A percentile compares a stretch with the other conserved stretches of the same genome.
phyloP scores from a whole-genome alignment of 2,329 filamentous ascomycete species.

The Pseudogymnoascus sp. region DNA sequence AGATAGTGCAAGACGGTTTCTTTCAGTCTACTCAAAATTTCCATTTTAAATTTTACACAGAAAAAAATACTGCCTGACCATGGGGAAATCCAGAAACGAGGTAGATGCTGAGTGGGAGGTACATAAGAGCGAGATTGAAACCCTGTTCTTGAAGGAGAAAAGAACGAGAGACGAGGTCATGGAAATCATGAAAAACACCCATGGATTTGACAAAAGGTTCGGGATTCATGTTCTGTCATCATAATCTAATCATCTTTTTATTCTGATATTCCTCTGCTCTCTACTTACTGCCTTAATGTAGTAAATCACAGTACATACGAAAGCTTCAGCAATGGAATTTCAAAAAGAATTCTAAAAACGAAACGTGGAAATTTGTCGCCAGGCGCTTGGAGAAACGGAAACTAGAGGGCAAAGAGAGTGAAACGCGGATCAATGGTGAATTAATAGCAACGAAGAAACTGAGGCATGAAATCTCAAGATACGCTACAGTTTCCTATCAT shows the following conservation, averaged over 20 bases:
- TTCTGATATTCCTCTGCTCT: background rate
- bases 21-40: background rate
- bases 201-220: background rate
- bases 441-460: conserved; percentile 12
- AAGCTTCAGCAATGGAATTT: conserved; percentile 15
- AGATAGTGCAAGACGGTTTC: background rate
- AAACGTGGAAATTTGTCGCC: conserved; percentile 14
- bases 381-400: conserved; percentile 14
- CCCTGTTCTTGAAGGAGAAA: conserved; percentile 12
- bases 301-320: conserved; percentile 16
- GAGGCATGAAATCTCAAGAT: conserved; percentile 13
- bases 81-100: conserved; percentile 13
- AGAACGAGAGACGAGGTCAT: conserved; percentile 10
- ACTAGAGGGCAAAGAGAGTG: conserved; percentile 15
- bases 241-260: background rate
- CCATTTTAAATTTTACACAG: background rate
- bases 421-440: conserved; percentile 13
- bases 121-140: conserved; percentile 12
- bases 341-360: conserved; percentile 14
- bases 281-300: background rate
- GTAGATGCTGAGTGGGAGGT: conserved; percentile 14
- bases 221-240: background rate
- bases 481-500: conserved; percentile 11
- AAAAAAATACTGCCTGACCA: background rate
- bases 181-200: conserved; percentile 12